Base-by-base conservation (phyloP, 352 stramenopile species). In the Phytophthora citrophthora region DNA sequence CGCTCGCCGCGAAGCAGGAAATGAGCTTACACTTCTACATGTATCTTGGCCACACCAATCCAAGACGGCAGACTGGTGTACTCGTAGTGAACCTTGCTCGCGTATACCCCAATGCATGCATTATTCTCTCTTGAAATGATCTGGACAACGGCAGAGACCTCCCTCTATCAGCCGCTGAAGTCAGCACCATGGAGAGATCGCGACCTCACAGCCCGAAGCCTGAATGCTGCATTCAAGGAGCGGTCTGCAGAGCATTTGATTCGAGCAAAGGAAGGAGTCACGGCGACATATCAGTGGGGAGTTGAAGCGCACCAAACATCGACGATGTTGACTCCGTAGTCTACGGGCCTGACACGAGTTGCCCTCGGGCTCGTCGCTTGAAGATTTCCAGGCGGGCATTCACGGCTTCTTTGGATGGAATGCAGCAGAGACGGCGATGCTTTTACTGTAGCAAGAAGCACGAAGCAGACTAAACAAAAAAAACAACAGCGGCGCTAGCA, bases 281-380 rank as follows among this genome's bases (percentile, higher is more conserved):
- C 27, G 46, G 15, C 41, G 46, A 39, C 39, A 65, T 59, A 20
- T 61, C 49, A 54, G 58, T 54, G 50, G 48, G 23, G 36, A 41
- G 20, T 38, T 59, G 40, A 65, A 65, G 47, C 15, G 41, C 51
- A 67, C 43, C 32, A 65, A 65, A 65, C 57, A 65, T 44, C 39
- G 39, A 13, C n/a, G 26, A 31, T 60, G 57, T 34, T 65, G 57
- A 65, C 57, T 65, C 57, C 38, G 7, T 26, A 31, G 24, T 49
- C 40, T 32, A 44, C 40, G 18, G 16, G 8, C 16, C 46, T 67
- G 50, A 55, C 49, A 61, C 32, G 43, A 54, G 54, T 60, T 66
- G 39, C 40, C 57, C 39, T 47, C 48, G 57, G 57, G 39, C 57
- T 43, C 18, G 47, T 51, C 13, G 46, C 29, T 34, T 34, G 29